Evolutionary conservation across 805 yeast species (phyloP), one percentile per base, ranked within the genome.

Genomic region (Blastobotrys peoriensis): DNA sequence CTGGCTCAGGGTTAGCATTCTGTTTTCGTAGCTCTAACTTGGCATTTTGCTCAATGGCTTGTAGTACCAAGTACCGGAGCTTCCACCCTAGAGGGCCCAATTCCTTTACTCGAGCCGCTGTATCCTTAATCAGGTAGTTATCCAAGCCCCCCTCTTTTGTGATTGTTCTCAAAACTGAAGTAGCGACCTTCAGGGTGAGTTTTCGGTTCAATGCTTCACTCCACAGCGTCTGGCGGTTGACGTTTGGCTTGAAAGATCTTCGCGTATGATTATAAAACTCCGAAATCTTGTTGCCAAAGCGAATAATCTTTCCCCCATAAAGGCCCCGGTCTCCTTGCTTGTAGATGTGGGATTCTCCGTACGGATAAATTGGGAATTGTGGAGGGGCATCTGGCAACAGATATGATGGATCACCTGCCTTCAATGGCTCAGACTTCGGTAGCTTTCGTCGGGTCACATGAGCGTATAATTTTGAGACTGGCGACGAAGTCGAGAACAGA

Each of bases 121-220:
- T 86, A 48, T 88, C 95, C 65, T 93, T 93, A 36, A 79, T 74
- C 49, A 93, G 65, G 61, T 93, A 93, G 52, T 81, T 81, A 61
- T 93, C 99, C 45, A 93, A 71, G 3, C 99, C 98, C 50, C 98
- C 98, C 63, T 91, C 98, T 56, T 80, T 86, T 47, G 86, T 83
- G 47, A 93, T 82, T 0, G 97, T 88, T 57, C 81, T 79, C 59
- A 93, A 72, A 4, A 88, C 97, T 48, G 81, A 76, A 3, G 97
- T 76, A 5, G 88, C 81, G 28, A 88, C 79, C 48, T 74, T 78
- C 44, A 86, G 63, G 40, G 69, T 68, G 37, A 88, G 63, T 33
- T 69, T 64, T 53, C 70, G 71, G 47, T 79, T 67, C 56, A 93
- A 71, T 0, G 85, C 68, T 54, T 86, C 95, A 51, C 96, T 86